phyloP scores from a whole-genome alignment of 2,329 filamentous ascomycete genomes.

The Proliferodiscus dingleyae region DNA sequence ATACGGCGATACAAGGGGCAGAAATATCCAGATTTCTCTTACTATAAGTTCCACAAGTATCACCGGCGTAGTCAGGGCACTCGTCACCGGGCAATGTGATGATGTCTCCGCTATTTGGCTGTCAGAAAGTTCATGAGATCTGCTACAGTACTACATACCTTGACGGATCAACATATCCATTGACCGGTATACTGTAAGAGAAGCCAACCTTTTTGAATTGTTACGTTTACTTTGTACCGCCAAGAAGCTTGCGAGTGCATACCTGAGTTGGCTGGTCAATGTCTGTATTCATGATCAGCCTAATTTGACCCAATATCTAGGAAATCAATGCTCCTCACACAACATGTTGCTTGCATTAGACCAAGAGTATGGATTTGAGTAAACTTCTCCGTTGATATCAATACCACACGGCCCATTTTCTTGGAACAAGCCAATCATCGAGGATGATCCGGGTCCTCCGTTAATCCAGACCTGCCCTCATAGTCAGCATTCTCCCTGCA shows the following conservation, averaged over 20 bases:
- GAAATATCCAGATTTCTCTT: no score
- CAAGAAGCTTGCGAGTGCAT: not conserved
- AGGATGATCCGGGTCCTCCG: constrained; percentile 59
- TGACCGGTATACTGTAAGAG: constrained; percentile 35
- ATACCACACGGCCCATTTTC: constrained; percentile 48
- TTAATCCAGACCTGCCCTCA: constrained; percentile 53
- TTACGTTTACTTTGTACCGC: not conserved
- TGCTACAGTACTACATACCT: constrained; percentile 5
- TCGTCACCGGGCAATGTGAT: constrained; percentile 41
- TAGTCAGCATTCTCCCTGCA: not conserved
- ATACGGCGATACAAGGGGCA: no score
- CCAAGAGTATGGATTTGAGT: constrained; percentile 52
- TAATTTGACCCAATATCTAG: not conserved
- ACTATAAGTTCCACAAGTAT: constrained; percentile 51
- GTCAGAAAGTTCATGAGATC: constrained; percentile 3
- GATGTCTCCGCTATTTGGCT: constrained; percentile 25
- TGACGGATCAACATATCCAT: constrained; percentile 19
- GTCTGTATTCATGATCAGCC: no score
- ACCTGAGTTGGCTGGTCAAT: constrained; percentile 28
- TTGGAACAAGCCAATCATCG: constrained; percentile 58
- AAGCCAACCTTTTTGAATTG: constrained; percentile 20
- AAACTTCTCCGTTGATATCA: constrained; percentile 35
- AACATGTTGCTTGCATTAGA: constrained; percentile 52
- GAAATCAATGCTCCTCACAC: constrained; percentile 48
- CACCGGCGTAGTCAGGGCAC: constrained; percentile 45